Percentiles rank a stretch among this genome's conserved stretches.
phyloP scores from a whole-genome alignment of 306 rosid species.

The Comarum palustre region DNA sequence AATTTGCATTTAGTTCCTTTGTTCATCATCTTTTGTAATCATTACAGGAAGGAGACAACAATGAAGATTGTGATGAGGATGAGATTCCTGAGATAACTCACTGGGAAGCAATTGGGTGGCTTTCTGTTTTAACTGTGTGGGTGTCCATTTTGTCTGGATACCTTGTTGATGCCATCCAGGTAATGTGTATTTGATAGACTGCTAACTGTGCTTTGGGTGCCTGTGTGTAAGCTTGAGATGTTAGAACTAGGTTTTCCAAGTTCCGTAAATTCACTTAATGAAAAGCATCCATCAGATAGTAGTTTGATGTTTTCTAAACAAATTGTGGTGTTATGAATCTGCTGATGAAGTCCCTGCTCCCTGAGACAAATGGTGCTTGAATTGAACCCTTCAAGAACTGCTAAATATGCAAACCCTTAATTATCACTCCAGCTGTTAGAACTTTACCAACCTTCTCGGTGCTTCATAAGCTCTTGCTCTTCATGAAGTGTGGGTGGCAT shows the following conservation, averaged over 20 bases:
- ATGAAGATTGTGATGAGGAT: slow-evolving; percentile 47
- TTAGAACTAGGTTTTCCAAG: background rate
- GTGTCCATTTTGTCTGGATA: slow-evolving; percentile 81
- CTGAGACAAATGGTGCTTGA: background rate
- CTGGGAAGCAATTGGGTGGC: slow-evolving; percentile 90
- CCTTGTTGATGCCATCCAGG: slow-evolving; percentile 85
- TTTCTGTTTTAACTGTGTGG: slow-evolving; percentile 73
- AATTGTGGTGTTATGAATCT: background rate
- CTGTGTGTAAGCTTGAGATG: background rate
- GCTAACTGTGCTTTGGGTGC: background rate
- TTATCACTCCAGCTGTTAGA: background rate
- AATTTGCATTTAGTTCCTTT: background rate
- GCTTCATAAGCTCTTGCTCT: background rate
- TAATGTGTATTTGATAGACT: slow-evolving; percentile 17
- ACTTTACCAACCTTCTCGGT: background rate
- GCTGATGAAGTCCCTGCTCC: background rate
- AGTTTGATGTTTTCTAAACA: background rate
- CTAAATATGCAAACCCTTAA: background rate
- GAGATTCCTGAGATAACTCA: slow-evolving; percentile 61
- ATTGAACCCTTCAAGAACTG: background rate
- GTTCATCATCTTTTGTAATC: slow-evolving; percentile 15
- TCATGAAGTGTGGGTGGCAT: background rate
- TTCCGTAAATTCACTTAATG: background rate
- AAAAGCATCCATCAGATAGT: background rate
- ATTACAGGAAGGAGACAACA: slow-evolving; percentile 41